These are phyloP conservation scores for Mortierella hygrophila DNA, from an alignment of 192 early-diverging fungal genomes.

Conservation along the genomic window DNA sequence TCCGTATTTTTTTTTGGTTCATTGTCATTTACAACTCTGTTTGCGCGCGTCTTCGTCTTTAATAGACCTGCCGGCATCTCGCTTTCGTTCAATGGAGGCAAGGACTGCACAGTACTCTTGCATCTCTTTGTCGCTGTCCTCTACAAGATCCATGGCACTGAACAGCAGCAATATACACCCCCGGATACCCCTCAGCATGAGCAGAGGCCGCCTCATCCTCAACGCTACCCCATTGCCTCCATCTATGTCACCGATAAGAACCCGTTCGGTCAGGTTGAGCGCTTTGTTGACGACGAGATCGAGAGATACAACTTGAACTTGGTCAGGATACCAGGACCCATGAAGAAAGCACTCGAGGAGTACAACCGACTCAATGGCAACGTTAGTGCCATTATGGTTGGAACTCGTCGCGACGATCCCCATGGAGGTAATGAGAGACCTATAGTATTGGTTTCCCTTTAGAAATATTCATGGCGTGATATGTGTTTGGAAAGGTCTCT, in stretches of 20 bases:
- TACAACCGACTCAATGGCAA: conserved; percentile 71
- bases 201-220: not conserved
- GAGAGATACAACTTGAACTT: conserved; percentile 79
- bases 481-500: not conserved
- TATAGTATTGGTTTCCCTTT: not conserved
- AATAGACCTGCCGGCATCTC: conserved; percentile 73
- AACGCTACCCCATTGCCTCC: conserved; percentile 62
- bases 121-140: conserved; percentile 82
- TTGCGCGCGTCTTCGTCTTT: conserved; percentile 22
- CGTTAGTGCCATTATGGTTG: conserved; percentile 85
- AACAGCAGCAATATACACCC: conserved; percentile 8
- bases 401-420: conserved; percentile 81
- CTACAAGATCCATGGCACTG: conserved; percentile 45
- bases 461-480: not conserved
- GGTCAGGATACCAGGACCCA: conserved; percentile 74
- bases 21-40: not conserved
- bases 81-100: conserved; percentile 96
- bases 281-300: conserved; percentile 83
- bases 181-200: conserved; percentile 15
- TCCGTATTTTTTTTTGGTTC: not conserved
- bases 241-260: conserved; percentile 85
- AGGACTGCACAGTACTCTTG: conserved; percentile 95
- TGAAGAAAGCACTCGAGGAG: conserved; percentile 82
- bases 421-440: conserved; percentile 64
- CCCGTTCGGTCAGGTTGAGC: conserved; percentile 89